Evolutionary conservation across 495 filamentous ascomycete genomes (phyloP), one percentile per base, ranked within the genome.

Genomic region (Daldinia bambusicola): DNA sequence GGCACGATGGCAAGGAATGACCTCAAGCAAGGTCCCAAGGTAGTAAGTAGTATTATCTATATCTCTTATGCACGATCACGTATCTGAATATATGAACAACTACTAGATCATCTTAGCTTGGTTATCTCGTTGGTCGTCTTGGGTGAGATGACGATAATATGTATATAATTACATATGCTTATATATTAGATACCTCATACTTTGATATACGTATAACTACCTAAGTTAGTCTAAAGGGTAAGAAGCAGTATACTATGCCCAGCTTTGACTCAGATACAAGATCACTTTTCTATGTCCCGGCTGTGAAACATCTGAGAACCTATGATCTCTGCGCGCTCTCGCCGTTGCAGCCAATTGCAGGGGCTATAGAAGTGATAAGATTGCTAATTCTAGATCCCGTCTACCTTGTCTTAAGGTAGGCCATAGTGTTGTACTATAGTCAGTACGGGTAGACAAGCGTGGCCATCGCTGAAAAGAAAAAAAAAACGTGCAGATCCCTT

Each of bases 371-470:
- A 38, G 56, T 57, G 51, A 58, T 62, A 31, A 40, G 58, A 62
- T 56, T 62, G 22, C 58, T 43, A 68, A 51, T 52, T 56, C 41
- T 62, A 62, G 38, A 51, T 38, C 66, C 10, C 30, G 56, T 40
- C 58, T 40, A 32, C 32, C 32, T 56, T 61, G 50, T 48, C 64
- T 34, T 45, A 55, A 59, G 20, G 34, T 52, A 66, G 38, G 52
- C 59, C 16, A 43, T 36, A 57, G 26, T 26, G 26, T 26, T 26
- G 26, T 58, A 41, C 55, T 51, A 37, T 53, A 55, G 48, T 59
- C 51, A 34, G 41, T 41, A 66, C 16, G 51, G 36, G 52, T 37
- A 43, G 32, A 16, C 34, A 22, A 65, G 53, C n/a, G 40, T 66
- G 30, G 41, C 50, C 41, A 40, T 66, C 41, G 20, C 55, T 31